A percentile compares a stretch with the other conserved stretches of the same genome.
phyloP scores from a whole-genome alignment of 352 stramenopile genomes.

The Plasmopara halstedii region DNA sequence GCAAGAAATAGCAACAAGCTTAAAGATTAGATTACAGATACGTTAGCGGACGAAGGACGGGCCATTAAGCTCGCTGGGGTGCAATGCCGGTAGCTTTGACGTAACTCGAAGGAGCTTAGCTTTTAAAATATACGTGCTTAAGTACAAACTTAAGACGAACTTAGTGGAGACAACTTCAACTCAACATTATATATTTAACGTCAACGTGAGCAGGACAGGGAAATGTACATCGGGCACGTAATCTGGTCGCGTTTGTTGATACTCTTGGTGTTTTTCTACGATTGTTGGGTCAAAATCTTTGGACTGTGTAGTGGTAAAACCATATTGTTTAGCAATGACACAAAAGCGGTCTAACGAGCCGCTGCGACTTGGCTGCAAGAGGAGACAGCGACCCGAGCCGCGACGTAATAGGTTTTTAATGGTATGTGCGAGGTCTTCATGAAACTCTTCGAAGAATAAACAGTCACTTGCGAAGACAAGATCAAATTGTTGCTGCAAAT shows the following conservation, averaged over 20 bases:
- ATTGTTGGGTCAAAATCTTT: constrained; percentile 41
- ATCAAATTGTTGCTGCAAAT: constrained; percentile 54
- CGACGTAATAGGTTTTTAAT: constrained; percentile 49
- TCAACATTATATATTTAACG: constrained; percentile 2
- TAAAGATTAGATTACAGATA: neutral
- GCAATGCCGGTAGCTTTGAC: neutral
- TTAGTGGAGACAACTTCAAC: constrained; percentile 11
- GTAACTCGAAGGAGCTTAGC: constrained; percentile 3
- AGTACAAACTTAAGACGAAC: constrained; percentile 6
- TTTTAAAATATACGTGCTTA: constrained; percentile 13
- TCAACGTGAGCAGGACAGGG: constrained; percentile 36
- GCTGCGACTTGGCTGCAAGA: constrained; percentile 67
- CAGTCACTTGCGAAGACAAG: constrained; percentile 79
- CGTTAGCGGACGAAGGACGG: constrained; percentile 13
- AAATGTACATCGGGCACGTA: constrained; percentile 71
- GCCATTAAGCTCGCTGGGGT: constrained; percentile 10
- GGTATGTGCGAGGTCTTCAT: constrained; percentile 61
- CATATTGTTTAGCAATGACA: constrained; percentile 29
- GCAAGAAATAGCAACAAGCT: neutral
- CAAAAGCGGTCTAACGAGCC: constrained; percentile 76
- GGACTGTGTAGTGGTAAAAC: constrained; percentile 28
- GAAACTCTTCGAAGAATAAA: constrained; percentile 84
- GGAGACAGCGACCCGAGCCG: constrained; percentile 39
- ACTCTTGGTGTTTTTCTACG: constrained; percentile 25
- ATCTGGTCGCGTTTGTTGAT: constrained; percentile 27